These are phyloP conservation scores for Apiospora marii DNA, from an alignment of 2,329 filamentous ascomycete species.

Conservation along the genomic window DNA sequence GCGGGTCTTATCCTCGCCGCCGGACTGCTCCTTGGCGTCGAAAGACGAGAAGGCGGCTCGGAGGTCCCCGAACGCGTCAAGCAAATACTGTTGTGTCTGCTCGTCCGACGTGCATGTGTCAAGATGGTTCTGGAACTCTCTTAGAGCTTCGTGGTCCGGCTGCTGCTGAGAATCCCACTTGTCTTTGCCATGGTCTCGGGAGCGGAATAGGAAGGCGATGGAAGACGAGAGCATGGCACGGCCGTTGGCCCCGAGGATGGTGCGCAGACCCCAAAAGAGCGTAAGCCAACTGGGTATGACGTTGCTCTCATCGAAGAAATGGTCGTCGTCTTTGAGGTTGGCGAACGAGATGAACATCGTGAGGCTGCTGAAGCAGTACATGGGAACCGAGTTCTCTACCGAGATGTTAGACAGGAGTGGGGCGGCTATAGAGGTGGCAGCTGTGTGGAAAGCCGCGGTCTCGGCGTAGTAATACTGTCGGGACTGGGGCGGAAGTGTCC, in stretches of 20 bases:
- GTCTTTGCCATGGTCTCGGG: not conserved
- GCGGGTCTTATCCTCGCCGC: not conserved
- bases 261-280: not conserved
- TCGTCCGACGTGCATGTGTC: not conserved
- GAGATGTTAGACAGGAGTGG: conserved; percentile 13
- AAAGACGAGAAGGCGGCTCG: conserved; percentile 1
- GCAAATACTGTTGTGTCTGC: not conserved
- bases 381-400: conserved; percentile 14
- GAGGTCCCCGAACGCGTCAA: not conserved
- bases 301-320: not conserved
- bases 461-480: conserved; percentile 22
- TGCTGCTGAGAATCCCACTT: not conserved
- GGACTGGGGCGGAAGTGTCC: conserved; percentile 14
- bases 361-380: conserved; percentile 21
- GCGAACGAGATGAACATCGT: conserved; percentile 7
- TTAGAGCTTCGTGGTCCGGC: conserved; percentile 4
- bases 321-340: conserved; percentile 1
- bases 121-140: conserved; percentile 1
- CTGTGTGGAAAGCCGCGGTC: not conserved
- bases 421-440: conserved; percentile 3
- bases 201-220: conserved; percentile 1
- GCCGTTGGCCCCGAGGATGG: conserved; percentile 10
- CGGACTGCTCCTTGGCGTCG: not conserved
- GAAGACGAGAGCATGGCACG: conserved; percentile 6
- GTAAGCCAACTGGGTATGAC: conserved; percentile 6